Base-by-base conservation (phyloP, 1,284 basidiomycete species). In the Coriolopsis trogii region DNA sequence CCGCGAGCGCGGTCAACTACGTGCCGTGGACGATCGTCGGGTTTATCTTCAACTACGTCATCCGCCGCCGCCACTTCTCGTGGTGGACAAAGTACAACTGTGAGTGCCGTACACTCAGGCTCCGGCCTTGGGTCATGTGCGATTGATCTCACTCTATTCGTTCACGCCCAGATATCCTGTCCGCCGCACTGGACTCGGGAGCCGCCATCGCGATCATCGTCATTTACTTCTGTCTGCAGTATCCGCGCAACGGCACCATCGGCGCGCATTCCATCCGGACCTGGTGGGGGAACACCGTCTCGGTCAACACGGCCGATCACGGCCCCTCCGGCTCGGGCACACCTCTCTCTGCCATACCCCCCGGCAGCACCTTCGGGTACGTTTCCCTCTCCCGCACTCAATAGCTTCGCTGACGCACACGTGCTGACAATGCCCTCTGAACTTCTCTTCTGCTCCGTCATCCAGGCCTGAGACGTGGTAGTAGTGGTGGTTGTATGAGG, bases 51-150 rank as follows among this genome's bases (percentile, higher is more conserved):
- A 75, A 80, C 63, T 80, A 72, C 51, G 57, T 72, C 50, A 72
- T 75, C 43, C 70, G 74, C 34, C 64, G 68, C 43, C 64, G 71
- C 31, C 69, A 73, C 49, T 76, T 75, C 57, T 59, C 66, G 6
- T 77, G 73, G 72, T 76, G 74, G 73, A 71, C 73, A 10, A 70
- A 74, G 63, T 80, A 78, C 67, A 80, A 80, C 64, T 80, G 70
- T 67, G 55, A 43, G 66, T 61, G 6, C 28, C 38, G 20, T 38
- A 26, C 29, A n/a, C n/a, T n/a, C n/a, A n/a, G n/a, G n/a, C n/a
- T 47, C 18, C 26, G 26, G 25, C 13, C 15, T 12, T 16, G 15
- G n/a, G 21, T 23, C n/a, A 18, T 34, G 24, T 28, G 21, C 15
- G 13, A n/a, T n/a, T n/a, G n/a, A n/a, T n/a, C n/a, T n/a, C n/a